A percentile compares a stretch with the other conserved stretches of the same genome.
phyloP scores from a whole-genome alignment of 176 grass and related monocot species.

The Calamus simplicifolius region DNA sequence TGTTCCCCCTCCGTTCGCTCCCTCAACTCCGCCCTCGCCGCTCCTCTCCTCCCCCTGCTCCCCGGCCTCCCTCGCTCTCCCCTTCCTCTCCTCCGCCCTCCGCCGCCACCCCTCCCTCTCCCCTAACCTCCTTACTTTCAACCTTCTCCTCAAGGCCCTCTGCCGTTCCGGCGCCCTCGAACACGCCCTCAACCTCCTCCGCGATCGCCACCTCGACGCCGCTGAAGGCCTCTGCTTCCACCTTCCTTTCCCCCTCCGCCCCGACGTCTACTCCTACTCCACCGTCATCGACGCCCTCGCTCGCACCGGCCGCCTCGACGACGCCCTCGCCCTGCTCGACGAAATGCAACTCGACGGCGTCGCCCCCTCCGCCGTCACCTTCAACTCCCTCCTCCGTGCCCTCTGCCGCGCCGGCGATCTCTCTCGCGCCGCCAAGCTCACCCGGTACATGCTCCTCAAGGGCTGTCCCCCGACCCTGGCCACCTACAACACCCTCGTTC shows the following conservation, averaged over 20 bases:
- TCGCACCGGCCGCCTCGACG: slow-evolving; percentile 25
- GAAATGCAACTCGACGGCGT: slow-evolving; percentile 76
- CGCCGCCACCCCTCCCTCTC: slow-evolving; percentile 34
- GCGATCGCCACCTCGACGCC: slow-evolving; percentile 26
- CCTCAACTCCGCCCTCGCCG: slow-evolving; percentile 40
- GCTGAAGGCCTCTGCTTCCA: slow-evolving; percentile 29
- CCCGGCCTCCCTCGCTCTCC: slow-evolving; percentile 21
- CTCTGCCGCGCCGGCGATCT: slow-evolving; percentile 59
- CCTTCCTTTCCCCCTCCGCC: slow-evolving; percentile 22
- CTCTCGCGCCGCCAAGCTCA: slow-evolving; percentile 40
- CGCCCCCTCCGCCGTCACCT: slow-evolving; percentile 46
- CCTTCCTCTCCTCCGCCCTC: slow-evolving; percentile 43
- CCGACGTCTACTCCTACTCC: slow-evolving; percentile 89
- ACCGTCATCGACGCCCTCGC: slow-evolving; percentile 52
- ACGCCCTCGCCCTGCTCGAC: slow-evolving; percentile 63
- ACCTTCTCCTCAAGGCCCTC: too few relatives aligned
- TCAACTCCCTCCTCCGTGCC: slow-evolving; percentile 56
- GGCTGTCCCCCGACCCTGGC: slow-evolving; percentile 41
- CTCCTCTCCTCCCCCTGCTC: slow-evolving; percentile 19
- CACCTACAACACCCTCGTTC: slow-evolving; percentile 73
- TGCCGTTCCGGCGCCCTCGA: slow-evolving; percentile 9
- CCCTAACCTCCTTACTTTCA: slow-evolving; percentile 1
- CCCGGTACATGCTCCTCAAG: slow-evolving; percentile 78
- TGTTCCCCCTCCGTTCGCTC: slow-evolving; percentile 9
- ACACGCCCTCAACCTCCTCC: slow-evolving; percentile 71